These are phyloP conservation scores for Ustilago tritici DNA, from an alignment of 1,284 basidiomycete species.

Conservation along the genomic window DNA sequence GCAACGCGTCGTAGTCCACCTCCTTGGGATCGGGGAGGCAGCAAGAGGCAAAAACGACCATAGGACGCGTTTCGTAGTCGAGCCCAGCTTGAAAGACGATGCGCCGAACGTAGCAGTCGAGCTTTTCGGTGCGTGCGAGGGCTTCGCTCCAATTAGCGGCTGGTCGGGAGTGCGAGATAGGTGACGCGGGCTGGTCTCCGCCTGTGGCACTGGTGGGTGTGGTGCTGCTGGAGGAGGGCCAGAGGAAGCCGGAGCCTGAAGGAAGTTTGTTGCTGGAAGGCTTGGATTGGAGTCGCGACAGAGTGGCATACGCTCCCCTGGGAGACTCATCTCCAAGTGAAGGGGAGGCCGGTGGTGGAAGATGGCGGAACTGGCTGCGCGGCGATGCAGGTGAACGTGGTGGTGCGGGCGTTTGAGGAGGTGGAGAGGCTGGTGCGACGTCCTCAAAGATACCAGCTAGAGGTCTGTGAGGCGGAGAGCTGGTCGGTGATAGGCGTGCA, in stretches of 20 bases:
- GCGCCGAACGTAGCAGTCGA: conserved; percentile 76
- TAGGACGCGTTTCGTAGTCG: conserved; percentile 87
- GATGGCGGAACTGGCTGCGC: conserved; percentile 13
- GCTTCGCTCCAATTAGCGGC: conserved; percentile 65
- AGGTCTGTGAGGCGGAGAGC: conserved; percentile 35
- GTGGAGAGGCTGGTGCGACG: conserved; percentile 11
- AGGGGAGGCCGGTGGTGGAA: conserved; percentile 19
- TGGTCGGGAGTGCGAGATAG: conserved; percentile 21
- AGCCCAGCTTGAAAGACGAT: conserved; percentile 88
- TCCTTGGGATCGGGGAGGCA: conserved; percentile 79
- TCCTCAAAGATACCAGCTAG: conserved; percentile 45
- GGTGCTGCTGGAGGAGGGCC: conserved; percentile 9
- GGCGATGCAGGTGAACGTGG: conserved; percentile 25
- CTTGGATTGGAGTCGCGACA: conserved; percentile 39
- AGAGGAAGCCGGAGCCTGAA: conserved; percentile 42
- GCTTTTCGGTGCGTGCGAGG: conserved; percentile 46
- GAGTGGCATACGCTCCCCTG: conserved; percentile 43
- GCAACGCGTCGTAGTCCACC: conserved; percentile 81
- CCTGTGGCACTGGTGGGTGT: background rate
- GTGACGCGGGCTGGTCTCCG: conserved; percentile 1
- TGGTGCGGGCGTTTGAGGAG: conserved; percentile 19
- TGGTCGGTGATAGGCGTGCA: conserved; percentile 16
- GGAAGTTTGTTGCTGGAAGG: conserved; percentile 33
- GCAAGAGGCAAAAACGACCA: conserved; percentile 82
- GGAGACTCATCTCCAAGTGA: conserved; percentile 33